Percentiles rank a stretch among this genome's conserved stretches.
phyloP scores from a whole-genome alignment of 495 filamentous ascomycete species.

The Aspergillus heteromorphus region DNA sequence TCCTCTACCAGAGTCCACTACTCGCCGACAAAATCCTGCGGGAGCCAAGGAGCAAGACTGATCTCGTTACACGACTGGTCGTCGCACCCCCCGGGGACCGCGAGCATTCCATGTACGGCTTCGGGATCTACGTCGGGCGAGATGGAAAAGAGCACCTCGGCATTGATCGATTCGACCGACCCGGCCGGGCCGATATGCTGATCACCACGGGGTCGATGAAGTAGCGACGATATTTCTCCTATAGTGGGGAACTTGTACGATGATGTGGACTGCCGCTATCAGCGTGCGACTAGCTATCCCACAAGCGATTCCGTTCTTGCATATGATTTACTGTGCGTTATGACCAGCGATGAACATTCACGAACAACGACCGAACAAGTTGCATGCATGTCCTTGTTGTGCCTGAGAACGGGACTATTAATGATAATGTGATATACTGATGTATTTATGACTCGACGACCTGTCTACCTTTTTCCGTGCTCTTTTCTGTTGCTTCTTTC shows the following conservation, averaged over 20 bases:
- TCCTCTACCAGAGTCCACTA: constrained; percentile 64
- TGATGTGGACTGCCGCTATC: not conserved
- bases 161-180: constrained; percentile 53
- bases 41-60: constrained; percentile 52
- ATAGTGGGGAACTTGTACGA: not conserved
- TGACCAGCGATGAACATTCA: not conserved
- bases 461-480: too few species aligned
- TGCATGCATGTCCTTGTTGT: not conserved
- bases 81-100: constrained; percentile 43
- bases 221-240: constrained; percentile 1
- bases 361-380: too few species aligned
- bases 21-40: constrained; percentile 62
- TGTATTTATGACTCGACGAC: not conserved
- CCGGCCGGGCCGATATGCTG: constrained; percentile 42
- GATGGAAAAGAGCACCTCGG: constrained; percentile 62
- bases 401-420: not conserved
- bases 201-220: constrained; percentile 36
- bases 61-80: constrained; percentile 58
- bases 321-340: constrained; percentile 5
- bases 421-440: constrained; percentile 18
- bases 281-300: not conserved
- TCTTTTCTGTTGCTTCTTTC: constrained; percentile 4
- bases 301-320: not conserved
- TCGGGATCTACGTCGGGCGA: constrained; percentile 55
- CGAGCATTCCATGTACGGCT: constrained; percentile 49